Conservation (phyloP, 2,329 filamentous ascomycete species). For the Ceratocystis colombiana region DNA sequence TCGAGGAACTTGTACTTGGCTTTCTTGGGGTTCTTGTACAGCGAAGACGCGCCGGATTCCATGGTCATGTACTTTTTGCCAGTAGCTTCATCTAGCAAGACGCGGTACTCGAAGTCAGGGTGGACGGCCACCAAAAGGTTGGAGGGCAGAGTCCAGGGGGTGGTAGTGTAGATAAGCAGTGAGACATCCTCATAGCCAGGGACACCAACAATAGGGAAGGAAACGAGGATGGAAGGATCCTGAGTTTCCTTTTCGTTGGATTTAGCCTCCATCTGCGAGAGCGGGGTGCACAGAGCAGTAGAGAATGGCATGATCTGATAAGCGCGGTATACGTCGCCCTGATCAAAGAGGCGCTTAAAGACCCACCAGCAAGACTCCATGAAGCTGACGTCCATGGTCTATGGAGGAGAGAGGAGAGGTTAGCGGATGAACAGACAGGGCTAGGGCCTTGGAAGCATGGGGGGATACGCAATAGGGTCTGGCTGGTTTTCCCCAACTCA, state of each 20-base stretch:
- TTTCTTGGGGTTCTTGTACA: slow-evolving; percentile 70
- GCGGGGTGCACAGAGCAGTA: slow-evolving; percentile 60
- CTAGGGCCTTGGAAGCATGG: not conserved
- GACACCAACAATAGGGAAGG: slow-evolving; percentile 56
- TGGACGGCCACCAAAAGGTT: slow-evolving; percentile 62
- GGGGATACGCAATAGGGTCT: not conserved
- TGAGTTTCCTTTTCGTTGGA: slow-evolving; percentile 69
- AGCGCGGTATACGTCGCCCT: slow-evolving; percentile 60
- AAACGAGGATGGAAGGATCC: slow-evolving; percentile 61
- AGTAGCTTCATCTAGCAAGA: slow-evolving; percentile 56
- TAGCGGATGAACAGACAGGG: not conserved
- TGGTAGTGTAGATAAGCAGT: slow-evolving; percentile 49
- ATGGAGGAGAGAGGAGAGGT: slow-evolving; percentile 2
- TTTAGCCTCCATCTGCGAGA: slow-evolving; percentile 65
- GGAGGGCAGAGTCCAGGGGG: slow-evolving; percentile 71
- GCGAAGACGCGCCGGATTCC: slow-evolving; percentile 54
- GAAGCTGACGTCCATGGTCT: slow-evolving; percentile 64
- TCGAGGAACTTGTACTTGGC: slow-evolving; percentile 61
- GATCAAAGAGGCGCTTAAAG: slow-evolving; percentile 64
- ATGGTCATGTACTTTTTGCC: slow-evolving; percentile 60
- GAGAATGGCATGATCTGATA: slow-evolving; percentile 70
- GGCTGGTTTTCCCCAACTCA: slow-evolving; percentile 27
- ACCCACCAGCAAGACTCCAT: slow-evolving; percentile 77
- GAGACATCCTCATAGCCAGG: slow-evolving; percentile 55
- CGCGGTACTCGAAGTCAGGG: slow-evolving; percentile 68